Percentiles rank a stretch among this genome's conserved stretches.
Evolutionary conservation across 352 stramenopile genomes (phyloP).

Genomic region (Peronospora farinosa): DNA sequence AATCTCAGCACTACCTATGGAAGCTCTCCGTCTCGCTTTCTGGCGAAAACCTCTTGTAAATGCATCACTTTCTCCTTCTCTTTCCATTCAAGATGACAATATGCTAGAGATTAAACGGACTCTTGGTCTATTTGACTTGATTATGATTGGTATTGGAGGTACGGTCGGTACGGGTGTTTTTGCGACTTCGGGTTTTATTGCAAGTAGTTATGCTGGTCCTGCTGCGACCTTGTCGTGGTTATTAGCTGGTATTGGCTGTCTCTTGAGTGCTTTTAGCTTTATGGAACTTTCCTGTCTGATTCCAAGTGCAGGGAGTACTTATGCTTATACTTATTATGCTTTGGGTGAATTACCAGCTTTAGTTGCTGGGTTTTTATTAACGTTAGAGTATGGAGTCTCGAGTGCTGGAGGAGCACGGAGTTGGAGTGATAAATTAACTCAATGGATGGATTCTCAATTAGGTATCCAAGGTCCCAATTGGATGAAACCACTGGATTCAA

Average conservation of each 20-base stretch:
- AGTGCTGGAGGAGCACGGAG: constrained; percentile 86
- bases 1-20: constrained; percentile 4
- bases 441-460: constrained; percentile 65
- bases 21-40: constrained; percentile 49
- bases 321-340: constrained; percentile 91
- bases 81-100: constrained; percentile 11
- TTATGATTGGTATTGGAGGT: constrained; percentile 90
- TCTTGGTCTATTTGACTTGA: constrained; percentile 87
- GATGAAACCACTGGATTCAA: constrained; percentile 64
- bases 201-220: constrained; percentile 60
- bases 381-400: constrained; percentile 91
- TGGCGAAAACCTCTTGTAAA: constrained; percentile 56
- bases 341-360: constrained; percentile 90
- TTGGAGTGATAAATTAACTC: constrained; percentile 92
- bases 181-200: constrained; percentile 69
- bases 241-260: constrained; percentile 72
- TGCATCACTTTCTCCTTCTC: background rate
- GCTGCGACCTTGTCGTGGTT: constrained; percentile 81
- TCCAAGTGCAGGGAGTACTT: constrained; percentile 86
- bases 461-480: constrained; percentile 37
- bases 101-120: constrained; percentile 25
- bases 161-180: constrained; percentile 93
- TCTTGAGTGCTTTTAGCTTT: constrained; percentile 83
- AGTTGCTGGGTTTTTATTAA: constrained; percentile 83
- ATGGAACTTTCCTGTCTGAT: constrained; percentile 88